Evolutionary conservation across 768 basidiomycete species (phyloP).

Genomic region (Pilatotrama ljubarskyi): DNA sequence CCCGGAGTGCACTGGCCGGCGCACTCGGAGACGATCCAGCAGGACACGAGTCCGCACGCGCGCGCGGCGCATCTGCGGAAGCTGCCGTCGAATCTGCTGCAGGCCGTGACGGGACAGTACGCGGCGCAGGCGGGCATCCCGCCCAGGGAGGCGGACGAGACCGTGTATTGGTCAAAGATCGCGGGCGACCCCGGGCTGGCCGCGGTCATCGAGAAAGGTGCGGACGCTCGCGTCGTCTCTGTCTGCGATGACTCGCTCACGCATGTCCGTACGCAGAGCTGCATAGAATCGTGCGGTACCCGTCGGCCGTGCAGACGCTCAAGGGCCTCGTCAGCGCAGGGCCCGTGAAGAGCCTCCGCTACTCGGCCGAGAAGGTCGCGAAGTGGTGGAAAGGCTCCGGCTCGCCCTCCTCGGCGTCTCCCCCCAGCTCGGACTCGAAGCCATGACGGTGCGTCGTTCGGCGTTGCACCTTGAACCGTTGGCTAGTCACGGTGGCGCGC

Average conservation of each 20-base stretch:
- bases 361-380: slow-evolving; percentile 70
- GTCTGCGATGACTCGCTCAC: background rate
- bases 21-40: slow-evolving; percentile 55
- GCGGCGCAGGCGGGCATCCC: slow-evolving; percentile 36
- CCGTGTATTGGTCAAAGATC: slow-evolving; percentile 71
- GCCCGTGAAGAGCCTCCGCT: slow-evolving; percentile 72
- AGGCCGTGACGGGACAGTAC: slow-evolving; percentile 54
- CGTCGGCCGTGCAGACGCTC: slow-evolving; percentile 79
- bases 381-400: slow-evolving; percentile 70
- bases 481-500: background rate
- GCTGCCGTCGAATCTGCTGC: slow-evolving; percentile 69
- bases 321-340: slow-evolving; percentile 89
- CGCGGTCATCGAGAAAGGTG: slow-evolving; percentile 54
- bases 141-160: slow-evolving; percentile 62
- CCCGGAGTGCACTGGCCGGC: slow-evolving; percentile 78
- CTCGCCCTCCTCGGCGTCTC: background rate
- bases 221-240: background rate
- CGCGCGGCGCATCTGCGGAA: slow-evolving; percentile 75
- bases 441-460: background rate
- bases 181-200: slow-evolving; percentile 64
- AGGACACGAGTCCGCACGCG: slow-evolving; percentile 71
- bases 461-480: background rate
- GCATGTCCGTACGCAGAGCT: slow-evolving; percentile 53
- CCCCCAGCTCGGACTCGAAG: slow-evolving; percentile 1
- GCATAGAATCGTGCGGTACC: slow-evolving; percentile 72